phyloP scores from a whole-genome alignment of 2,329 filamentous ascomycete genomes.

The Calonectria ilicicola region DNA sequence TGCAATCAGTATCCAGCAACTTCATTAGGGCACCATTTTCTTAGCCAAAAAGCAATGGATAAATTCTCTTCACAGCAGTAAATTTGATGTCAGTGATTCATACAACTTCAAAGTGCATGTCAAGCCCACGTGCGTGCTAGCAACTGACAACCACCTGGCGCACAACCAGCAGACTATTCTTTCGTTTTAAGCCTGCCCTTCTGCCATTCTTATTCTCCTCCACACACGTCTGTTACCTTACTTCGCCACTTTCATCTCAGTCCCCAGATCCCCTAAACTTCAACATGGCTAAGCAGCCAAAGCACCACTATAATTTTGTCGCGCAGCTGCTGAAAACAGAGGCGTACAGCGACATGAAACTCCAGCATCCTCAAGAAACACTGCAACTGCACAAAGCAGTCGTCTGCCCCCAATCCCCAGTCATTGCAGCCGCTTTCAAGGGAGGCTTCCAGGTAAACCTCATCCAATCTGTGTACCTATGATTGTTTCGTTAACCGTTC shows the following conservation, averaged over 20 bases:
- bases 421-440: background rate
- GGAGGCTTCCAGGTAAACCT: background rate
- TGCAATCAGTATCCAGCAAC: too few relatives aligned
- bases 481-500: background rate
- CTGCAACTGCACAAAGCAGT: background rate
- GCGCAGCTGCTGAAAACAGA: background rate
- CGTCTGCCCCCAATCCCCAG: background rate
- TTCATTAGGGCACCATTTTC: too few relatives aligned
- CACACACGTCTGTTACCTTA: too few relatives aligned
- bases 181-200: too few relatives aligned
- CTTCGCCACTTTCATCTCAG: background rate
- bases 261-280: background rate
- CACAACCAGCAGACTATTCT: too few relatives aligned
- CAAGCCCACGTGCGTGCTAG: too few relatives aligned
- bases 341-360: background rate
- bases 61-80: too few relatives aligned
- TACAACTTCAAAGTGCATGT: too few relatives aligned
- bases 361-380: background rate
- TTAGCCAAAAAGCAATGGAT: too few relatives aligned
- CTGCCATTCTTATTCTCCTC: background rate
- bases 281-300: background rate
- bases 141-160: too few relatives aligned
- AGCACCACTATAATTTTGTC: background rate
- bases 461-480: background rate
- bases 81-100: too few relatives aligned